A percentile compares a stretch with the other conserved stretches of the same genome.
Evolutionary conservation across 2,329 filamentous ascomycete genomes (phyloP).

Genomic region (Fusarium nygamai): DNA sequence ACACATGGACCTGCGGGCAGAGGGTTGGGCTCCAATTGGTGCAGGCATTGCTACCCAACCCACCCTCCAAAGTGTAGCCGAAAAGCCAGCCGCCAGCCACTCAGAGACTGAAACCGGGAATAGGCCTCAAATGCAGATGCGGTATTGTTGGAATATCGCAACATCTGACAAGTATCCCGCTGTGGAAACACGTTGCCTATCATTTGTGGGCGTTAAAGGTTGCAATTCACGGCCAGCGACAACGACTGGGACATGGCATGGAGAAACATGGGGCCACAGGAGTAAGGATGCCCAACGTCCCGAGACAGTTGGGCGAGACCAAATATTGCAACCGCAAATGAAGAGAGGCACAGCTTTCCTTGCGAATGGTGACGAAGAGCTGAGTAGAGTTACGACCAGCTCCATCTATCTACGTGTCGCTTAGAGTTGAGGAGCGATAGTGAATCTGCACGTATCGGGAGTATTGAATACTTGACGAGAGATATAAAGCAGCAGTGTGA

Average conservation of each 20-base stretch:
- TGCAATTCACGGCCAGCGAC: conserved; percentile 18
- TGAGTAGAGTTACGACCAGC: conserved; percentile 26
- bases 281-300: conserved; percentile 41
- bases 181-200: conserved; percentile 42
- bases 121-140: conserved; percentile 38
- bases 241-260: conserved; percentile 28
- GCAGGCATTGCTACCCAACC: conserved; percentile 54
- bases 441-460: conserved; percentile 26
- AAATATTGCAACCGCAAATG: conserved; percentile 31
- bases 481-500: conserved; percentile 40
- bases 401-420: conserved; percentile 42
- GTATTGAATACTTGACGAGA: conserved; percentile 38
- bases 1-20: conserved; percentile 38
- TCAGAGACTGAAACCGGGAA: conserved; percentile 5
- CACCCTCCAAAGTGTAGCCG: conserved; percentile 30
- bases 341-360: conserved; percentile 24
- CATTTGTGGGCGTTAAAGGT: conserved; percentile 36
- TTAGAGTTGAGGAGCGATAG: conserved; percentile 36
- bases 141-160: conserved; percentile 32
- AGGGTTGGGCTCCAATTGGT: conserved; percentile 51
- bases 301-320: conserved; percentile 33
- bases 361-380: conserved; percentile 24
- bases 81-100: conserved; percentile 21
- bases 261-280: conserved; percentile 27
- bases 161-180: conserved; percentile 34